phyloP scores from a whole-genome alignment of 441 rosid species.

The Gossypium davidsonii region DNA sequence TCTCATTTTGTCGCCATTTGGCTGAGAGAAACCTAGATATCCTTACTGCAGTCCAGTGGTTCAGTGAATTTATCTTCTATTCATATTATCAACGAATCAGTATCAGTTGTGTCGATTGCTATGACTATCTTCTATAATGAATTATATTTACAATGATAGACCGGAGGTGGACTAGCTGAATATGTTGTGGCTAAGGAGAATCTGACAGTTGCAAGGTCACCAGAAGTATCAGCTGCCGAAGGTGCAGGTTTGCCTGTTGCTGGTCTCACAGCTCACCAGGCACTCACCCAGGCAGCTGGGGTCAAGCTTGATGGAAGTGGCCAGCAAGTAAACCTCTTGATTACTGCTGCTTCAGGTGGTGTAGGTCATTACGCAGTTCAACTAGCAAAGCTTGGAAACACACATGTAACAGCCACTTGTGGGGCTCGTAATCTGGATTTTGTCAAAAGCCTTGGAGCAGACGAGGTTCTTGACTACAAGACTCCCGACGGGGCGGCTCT shows the following conservation, averaged over 20 bases:
- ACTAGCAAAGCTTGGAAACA: conserved; percentile 65
- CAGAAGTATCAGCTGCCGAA: conserved; percentile 63
- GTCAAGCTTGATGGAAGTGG: conserved; percentile 58
- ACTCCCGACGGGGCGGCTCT: conserved; percentile 64
- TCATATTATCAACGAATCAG: not conserved
- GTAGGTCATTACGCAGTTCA: conserved; percentile 86
- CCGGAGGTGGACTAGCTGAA: conserved; percentile 70
- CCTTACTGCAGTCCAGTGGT: not conserved
- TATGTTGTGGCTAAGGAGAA: conserved; percentile 52
- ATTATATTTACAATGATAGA: conserved; percentile 22
- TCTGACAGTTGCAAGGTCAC: conserved; percentile 50
- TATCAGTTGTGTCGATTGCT: not conserved
- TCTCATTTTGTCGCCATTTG: not conserved
- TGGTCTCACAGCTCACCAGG: conserved; percentile 59
- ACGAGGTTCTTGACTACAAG: conserved; percentile 72
- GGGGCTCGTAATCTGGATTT: conserved; percentile 63
- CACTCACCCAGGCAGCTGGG: conserved; percentile 49
- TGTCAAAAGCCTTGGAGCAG: conserved; percentile 63
- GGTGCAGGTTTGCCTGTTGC: conserved; percentile 63
- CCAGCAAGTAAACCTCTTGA: conserved; percentile 42
- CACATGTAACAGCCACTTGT: conserved; percentile 76
- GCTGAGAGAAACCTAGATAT: not conserved
- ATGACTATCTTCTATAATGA: conserved; percentile 9
- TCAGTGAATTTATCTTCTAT: not conserved
- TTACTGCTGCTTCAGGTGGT: conserved; percentile 84